Evolutionary conservation across 441 rosid species (phyloP).

Genomic region (Rhodomyrtus psidioides): DNA sequence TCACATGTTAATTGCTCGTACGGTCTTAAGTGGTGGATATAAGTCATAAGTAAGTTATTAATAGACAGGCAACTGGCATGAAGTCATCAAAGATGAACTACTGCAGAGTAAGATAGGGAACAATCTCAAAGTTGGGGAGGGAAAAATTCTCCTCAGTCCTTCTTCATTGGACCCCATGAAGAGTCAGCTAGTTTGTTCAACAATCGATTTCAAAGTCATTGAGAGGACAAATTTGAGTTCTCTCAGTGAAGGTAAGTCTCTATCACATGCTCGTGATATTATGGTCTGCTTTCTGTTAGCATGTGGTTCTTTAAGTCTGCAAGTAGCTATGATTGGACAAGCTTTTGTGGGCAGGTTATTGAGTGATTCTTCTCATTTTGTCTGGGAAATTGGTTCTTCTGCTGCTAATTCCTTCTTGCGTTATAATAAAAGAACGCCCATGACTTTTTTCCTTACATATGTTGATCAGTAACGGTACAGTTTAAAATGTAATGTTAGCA

Average conservation of each 20-base stretch:
- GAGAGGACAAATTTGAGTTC: constrained; percentile 62
- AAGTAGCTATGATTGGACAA: neutral
- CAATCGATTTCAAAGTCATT: constrained; percentile 47
- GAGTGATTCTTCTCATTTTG: neutral
- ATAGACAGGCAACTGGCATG: constrained; percentile 85
- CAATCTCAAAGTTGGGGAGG: constrained; percentile 64
- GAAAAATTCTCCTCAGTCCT: constrained; percentile 48
- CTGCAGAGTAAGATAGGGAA: constrained; percentile 24
- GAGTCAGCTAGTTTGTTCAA: constrained; percentile 39
- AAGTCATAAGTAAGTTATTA: constrained; percentile 5
- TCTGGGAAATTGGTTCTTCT: neutral
- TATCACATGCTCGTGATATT: neutral
- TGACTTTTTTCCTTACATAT: neutral
- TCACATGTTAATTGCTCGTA: neutral
- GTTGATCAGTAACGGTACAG: neutral
- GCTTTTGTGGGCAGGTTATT: neutral
- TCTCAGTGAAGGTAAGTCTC: constrained; percentile 64
- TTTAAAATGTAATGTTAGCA: neutral
- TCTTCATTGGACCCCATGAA: constrained; percentile 34
- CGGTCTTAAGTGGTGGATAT: neutral
- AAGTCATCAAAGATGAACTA: constrained; percentile 27
- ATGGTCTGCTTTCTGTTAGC: neutral
- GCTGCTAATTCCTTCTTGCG: neutral
- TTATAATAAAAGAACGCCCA: neutral
- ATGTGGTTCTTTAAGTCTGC: neutral